Evolutionary conservation across 192 early-diverging fungal species (phyloP).

Genomic region (Mortierella antarctica): DNA sequence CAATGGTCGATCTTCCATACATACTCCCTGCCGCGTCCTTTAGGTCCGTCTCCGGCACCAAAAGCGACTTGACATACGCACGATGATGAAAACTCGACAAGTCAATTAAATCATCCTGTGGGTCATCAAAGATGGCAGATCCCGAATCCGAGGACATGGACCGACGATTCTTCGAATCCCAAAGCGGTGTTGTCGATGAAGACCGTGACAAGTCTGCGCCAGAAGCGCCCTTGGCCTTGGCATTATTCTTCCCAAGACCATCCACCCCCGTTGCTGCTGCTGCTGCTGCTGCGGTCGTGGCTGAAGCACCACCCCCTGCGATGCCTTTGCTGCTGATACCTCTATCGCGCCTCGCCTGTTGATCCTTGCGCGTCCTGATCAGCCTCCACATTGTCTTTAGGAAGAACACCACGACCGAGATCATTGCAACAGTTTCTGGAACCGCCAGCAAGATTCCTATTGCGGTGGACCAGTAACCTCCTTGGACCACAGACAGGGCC

Average conservation of each 20-base stretch:
- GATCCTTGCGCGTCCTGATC: neutral
- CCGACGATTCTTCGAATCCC: neutral
- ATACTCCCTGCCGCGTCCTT: conserved; percentile 46
- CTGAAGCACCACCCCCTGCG: neutral
- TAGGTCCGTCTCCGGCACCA: conserved; percentile 20
- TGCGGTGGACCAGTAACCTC: conserved; percentile 33
- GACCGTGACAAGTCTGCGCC: conserved; percentile 18
- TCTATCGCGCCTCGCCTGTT: neutral
- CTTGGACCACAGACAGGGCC: conserved; percentile 20
- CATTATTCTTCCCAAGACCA: neutral
- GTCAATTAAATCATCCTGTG: conserved; percentile 31
- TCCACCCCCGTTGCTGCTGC: neutral
- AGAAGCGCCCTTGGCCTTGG: neutral
- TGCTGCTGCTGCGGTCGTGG: neutral
- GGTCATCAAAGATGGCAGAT: neutral
- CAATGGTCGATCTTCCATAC: conserved; percentile 43
- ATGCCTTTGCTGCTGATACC: conserved; percentile 16
- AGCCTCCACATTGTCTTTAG: conserved; percentile 42
- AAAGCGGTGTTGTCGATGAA: conserved; percentile 26
- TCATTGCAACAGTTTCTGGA: conserved; percentile 40
- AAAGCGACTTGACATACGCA: conserved; percentile 31
- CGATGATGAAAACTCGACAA: conserved; percentile 43
- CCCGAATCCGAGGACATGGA: neutral
- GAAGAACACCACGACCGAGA: conserved; percentile 32
- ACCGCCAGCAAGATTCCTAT: conserved; percentile 44